Evolutionary conservation across 139 green algal genomes (phyloP).

Genomic region (Chlamydomonas incerta): DNA sequence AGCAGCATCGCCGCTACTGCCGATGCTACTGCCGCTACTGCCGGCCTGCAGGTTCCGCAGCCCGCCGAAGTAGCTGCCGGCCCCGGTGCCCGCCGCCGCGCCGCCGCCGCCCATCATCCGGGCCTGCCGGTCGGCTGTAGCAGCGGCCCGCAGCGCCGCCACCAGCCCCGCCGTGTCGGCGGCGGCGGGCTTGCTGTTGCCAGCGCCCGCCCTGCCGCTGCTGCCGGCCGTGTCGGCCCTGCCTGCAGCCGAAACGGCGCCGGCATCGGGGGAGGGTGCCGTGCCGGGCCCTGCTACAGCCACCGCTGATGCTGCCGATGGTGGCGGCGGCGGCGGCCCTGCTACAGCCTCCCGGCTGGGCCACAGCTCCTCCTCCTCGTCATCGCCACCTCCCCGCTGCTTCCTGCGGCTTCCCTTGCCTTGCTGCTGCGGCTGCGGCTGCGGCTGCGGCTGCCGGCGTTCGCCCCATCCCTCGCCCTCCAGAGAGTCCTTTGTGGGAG

Average conservation of each 20-base stretch:
- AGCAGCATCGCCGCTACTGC: no score
- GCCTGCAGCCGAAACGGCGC: background rate
- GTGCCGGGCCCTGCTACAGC: no score
- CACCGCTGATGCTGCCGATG: background rate
- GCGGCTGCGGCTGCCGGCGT: background rate
- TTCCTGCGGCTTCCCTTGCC: background rate
- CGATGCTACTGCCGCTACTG: no score
- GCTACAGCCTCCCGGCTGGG: conserved; percentile 21
- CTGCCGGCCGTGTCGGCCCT: no score
- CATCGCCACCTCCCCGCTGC: no score
- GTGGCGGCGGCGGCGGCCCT: background rate
- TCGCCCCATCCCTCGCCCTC: background rate
- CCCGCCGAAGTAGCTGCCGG: no score
- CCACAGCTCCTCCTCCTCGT: conserved; percentile 15
- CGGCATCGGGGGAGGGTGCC: background rate
- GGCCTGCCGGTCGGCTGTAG: background rate
- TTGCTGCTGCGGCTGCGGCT: background rate
- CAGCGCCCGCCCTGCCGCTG: background rate
- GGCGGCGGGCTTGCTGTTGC: background rate
- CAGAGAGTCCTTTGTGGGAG: background rate
- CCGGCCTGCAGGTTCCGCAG: background rate
- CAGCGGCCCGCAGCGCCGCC: conserved; percentile 4
- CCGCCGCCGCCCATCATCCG: background rate
- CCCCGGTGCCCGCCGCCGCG: background rate
- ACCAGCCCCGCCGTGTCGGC: background rate